A percentile compares a stretch with the other conserved stretches of the same genome.
Conservation (phyloP, 2,329 filamentous ascomycete genomes). For the Trichoderma koningiopsis region DNA sequence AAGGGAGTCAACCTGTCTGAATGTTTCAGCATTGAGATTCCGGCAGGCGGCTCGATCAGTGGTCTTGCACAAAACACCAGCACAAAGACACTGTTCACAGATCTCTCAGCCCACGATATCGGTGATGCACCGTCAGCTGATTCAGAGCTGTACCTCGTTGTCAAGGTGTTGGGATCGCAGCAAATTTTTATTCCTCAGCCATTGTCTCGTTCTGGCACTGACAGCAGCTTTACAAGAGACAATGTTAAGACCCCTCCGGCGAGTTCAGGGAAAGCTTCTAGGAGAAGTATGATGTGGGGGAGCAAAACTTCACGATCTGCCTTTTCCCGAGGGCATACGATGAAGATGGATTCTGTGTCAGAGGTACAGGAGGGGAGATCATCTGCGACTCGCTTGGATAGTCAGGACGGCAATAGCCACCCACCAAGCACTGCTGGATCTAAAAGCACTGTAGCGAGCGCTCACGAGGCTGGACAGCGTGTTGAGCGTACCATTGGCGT, state of each 20-base stretch:
- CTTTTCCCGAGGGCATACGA: constrained; percentile 53
- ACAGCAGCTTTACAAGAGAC: constrained; percentile 48
- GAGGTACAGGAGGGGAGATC: constrained; percentile 51
- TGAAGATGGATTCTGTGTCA: constrained; percentile 58
- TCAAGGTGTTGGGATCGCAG: constrained; percentile 70
- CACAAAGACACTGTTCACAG: constrained; percentile 84
- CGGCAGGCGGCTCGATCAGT: constrained; percentile 70
- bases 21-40: constrained; percentile 76
- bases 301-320: constrained; percentile 57
- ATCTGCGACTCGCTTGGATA: constrained; percentile 42
- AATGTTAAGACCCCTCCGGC: constrained; percentile 52
- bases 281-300: constrained; percentile 71
- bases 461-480: constrained; percentile 34
- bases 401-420: constrained; percentile 45
- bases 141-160: constrained; percentile 78
- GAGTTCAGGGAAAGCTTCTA: constrained; percentile 55
- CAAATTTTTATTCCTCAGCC: constrained; percentile 51
- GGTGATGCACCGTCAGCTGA: constrained; percentile 64
- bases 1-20: constrained; percentile 74
- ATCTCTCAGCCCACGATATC: constrained; percentile 76
- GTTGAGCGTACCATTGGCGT: constrained; percentile 68
- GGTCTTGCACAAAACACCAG: constrained; percentile 65
- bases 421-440: constrained; percentile 63
- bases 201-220: constrained; percentile 54
- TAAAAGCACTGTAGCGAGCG: constrained; percentile 30